Base-by-base conservation (phyloP, 2,329 filamentous ascomycete genomes). In the Penicillium sp. region DNA sequence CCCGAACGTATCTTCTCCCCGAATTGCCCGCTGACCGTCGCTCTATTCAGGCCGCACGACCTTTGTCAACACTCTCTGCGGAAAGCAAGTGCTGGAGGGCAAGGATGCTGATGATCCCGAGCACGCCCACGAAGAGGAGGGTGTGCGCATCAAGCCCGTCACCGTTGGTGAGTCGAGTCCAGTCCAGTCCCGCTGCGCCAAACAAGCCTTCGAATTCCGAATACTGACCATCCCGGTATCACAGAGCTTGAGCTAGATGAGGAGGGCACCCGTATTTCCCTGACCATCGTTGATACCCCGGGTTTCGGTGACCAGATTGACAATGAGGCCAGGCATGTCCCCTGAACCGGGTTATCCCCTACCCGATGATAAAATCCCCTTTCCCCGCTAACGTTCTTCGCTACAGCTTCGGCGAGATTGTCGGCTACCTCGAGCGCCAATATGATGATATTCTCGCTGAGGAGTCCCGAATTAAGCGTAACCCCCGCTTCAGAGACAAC, bases 381-480 rank as follows among this genome's bases (percentile, higher is more conserved):
- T 15, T 36, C 49, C 42, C 49, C 47, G 60, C 68, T 71, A 55
- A 70, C 62, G 36, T 37, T 60, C 60, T 46, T 23, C 17, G 3
- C 10, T 51, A 49, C 63, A 96, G 91, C 80, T 99, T 99, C 75
- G 88, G 89, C 67, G 94, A 97, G 78, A 99, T 99, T 69, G 92
- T 96, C 65, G 93, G 92, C 65, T 97, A 96, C 79, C 90, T 99
- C 68, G 94, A 99, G 84, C 87, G 93, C 80, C 93, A 99, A 85
- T 97, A 97, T 78, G 94, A 99, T 78, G 92, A 97, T 75, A 97
- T 99, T 82, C 85, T 99, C 67, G 93, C 94, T 58, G 93, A 97
- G 80, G 94, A 99, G 81, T 97, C 94, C 68, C 91, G 94, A 82
- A 99, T 99, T 84, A 99, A 99, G 90, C 94, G 94, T 91, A 99